Evolutionary conservation across 1,284 basidiomycete species (phyloP), one percentile per base, ranked within the genome.

Genomic region (Sparassis latifolia): DNA sequence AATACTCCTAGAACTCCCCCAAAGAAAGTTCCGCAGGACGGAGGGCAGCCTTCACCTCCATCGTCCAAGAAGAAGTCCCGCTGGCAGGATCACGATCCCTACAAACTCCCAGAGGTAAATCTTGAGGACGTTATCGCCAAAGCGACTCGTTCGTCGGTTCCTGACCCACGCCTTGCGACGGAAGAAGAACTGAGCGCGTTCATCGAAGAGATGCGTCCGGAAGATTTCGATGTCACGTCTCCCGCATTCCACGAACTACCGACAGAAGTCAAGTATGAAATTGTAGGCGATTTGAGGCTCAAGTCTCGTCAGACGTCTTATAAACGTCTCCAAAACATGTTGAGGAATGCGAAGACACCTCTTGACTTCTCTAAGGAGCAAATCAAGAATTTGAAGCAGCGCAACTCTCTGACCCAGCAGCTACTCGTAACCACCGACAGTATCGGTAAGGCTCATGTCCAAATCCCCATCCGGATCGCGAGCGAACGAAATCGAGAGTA

Each of bases 211-310:
- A 91, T 97, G 79, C 81, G 85, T 3, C 92, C 93, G 0, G 92
- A 92, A 59, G 92, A 97, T 63, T 89, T 97, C 59, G 94, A 97
- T 63, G 78, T 94, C 49, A 78, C 82, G 12, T 92, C 91, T 2
- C 78, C 89, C 5, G 89, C 86, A n/a, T 99, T 99, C 64, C 84
- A 86, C 30, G 90, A 92, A 54, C 78, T 99, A 7, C 94, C 97
- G 0, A 92, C 92, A 0, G 95, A 98, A 67, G 84, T 97, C 28
- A 94, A 99, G 65, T 99, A 99, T 68, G 97, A 99, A 72, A 94
- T 99, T 57, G 88, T 99, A 32, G 96, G 96, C 51, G 97, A 99
- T 70, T 72, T 98, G 51, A 83, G 95, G 3, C 74, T 96, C 42
- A 93, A 93, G 65, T 97, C 94, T 1, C 82, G 97, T 2, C 93